Conservation (phyloP, 148 eudicot species). For the Chenopodium berlandieri region DNA sequence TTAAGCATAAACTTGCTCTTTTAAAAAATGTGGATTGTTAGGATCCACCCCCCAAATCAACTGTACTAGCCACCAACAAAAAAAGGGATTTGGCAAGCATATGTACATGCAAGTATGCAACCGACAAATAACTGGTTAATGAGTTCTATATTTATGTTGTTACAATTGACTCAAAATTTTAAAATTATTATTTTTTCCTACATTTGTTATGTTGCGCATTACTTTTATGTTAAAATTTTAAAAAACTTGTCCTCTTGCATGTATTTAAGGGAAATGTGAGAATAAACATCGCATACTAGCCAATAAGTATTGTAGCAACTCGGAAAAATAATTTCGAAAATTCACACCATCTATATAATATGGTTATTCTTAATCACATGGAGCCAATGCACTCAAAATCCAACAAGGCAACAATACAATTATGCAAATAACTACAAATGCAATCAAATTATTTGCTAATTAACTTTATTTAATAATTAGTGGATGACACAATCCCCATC, state of each 20-base stretch:
- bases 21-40: constrained; percentile 1
- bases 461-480: not conserved
- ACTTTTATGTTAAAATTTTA: too few species aligned
- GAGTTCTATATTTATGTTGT: too few species aligned
- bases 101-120: not conserved
- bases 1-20: not conserved
- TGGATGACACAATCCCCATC: constrained; percentile 14
- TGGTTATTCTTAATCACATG: not conserved
- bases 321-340: not conserved
- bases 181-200: too few species aligned
- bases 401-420: not conserved
- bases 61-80: constrained; percentile 3
- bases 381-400: not conserved
- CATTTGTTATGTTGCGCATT: too few species aligned
- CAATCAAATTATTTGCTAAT: not conserved
- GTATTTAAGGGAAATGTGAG: too few species aligned
- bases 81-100: constrained; percentile 14
- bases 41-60: constrained; percentile 19
- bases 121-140: constrained; percentile 1
- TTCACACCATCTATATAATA: not conserved
- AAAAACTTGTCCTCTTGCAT: too few species aligned
- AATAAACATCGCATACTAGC: too few species aligned
- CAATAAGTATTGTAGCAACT: not conserved
- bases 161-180: too few species aligned
- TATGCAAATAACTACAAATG: not conserved